Evolutionary conservation across 108 stramenopile genomes (phyloP).

Genomic region (Cyclostephanos tholiformis): DNA sequence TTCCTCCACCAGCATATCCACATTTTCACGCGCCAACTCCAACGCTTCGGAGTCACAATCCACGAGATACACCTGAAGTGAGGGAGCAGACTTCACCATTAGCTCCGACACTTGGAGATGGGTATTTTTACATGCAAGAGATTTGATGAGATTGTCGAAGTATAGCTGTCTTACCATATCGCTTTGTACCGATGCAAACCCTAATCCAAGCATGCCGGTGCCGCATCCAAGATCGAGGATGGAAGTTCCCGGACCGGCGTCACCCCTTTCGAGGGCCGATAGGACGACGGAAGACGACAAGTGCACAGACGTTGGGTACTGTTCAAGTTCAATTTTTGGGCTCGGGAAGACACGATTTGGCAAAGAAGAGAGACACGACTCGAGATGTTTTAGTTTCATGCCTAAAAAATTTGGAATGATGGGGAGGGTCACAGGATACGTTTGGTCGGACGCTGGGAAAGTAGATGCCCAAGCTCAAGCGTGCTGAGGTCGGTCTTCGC

Average conservation of each 20-base stretch:
- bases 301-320: constrained; percentile 88
- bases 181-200: constrained; percentile 72
- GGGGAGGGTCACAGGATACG: background rate
- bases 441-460: background rate
- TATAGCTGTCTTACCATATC: constrained; percentile 44
- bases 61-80: constrained; percentile 44
- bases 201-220: constrained; percentile 90
- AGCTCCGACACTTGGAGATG: background rate
- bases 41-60: constrained; percentile 90
- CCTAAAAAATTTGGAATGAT: background rate
- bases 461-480: no score
- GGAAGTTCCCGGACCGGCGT: constrained; percentile 59
- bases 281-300: constrained; percentile 79
- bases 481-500: no score
- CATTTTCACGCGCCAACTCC: constrained; percentile 66
- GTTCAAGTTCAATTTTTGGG: constrained; percentile 84
- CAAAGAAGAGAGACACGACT: constrained; percentile 80
- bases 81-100: background rate
- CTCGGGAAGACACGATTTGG: constrained; percentile 55
- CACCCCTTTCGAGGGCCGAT: constrained; percentile 66
- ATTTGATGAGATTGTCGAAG: background rate
- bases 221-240: constrained; percentile 95
- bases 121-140: background rate
- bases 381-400: constrained; percentile 94
- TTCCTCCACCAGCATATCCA: constrained; percentile 45